phyloP scores from a whole-genome alignment of 2,329 filamentous ascomycete species.

The Endothia cerciana region DNA sequence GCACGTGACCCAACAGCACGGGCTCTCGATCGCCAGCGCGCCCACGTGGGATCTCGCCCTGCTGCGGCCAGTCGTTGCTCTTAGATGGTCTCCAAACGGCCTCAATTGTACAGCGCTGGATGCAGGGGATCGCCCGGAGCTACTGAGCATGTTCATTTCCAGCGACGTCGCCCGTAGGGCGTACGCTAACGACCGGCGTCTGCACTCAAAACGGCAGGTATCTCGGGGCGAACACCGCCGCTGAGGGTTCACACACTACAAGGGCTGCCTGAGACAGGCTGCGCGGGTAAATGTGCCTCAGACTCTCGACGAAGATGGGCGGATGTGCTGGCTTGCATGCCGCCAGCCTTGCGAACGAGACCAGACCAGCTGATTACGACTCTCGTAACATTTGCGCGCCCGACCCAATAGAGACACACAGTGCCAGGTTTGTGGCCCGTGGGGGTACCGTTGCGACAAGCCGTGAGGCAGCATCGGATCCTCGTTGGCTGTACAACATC shows the following conservation, averaged over 20 bases:
- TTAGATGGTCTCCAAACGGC: neutral
- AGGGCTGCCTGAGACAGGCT: neutral
- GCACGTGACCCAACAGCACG: neutral
- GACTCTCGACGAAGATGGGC: neutral
- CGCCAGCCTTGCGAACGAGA: neutral
- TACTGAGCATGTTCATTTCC: too few species aligned
- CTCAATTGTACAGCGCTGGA: too few species aligned
- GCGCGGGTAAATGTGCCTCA: neutral
- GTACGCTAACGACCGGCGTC: neutral
- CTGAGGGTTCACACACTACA: neutral
- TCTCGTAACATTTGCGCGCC: neutral
- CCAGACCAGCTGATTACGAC: neutral
- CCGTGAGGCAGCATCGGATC: neutral
- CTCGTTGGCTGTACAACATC: constrained; percentile 1
- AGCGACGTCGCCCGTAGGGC: too few species aligned
- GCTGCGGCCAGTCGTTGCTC: neutral
- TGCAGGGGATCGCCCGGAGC: neutral
- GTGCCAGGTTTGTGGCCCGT: neutral
- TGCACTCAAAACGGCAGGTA: neutral
- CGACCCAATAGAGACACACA: neutral
- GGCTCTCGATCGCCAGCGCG: neutral
- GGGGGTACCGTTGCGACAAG: neutral
- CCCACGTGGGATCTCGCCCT: neutral
- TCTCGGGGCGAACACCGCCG: neutral
- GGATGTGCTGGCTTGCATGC: neutral